phyloP scores from a whole-genome alignment of 441 rosid species.

The Raphanus hybrid region DNA sequence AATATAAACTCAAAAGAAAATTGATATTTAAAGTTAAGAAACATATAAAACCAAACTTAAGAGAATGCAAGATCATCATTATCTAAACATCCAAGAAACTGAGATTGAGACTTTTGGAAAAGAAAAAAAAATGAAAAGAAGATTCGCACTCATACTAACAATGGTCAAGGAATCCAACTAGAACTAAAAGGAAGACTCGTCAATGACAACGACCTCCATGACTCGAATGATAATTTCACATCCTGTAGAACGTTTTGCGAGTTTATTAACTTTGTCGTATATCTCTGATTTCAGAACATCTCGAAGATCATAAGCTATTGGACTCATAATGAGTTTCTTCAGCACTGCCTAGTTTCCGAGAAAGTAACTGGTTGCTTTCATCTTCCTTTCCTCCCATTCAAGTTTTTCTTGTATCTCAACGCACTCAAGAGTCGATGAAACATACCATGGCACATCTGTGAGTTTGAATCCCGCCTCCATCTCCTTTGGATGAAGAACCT shows the following conservation, averaged over 20 bases:
- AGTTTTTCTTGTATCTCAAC: conserved; percentile 1
- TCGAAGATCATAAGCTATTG: background rate
- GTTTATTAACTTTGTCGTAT: background rate
- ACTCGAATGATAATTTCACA: background rate
- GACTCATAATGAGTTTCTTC: conserved; percentile 9
- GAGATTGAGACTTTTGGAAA: background rate
- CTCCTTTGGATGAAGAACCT: background rate
- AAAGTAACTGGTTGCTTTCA: conserved; percentile 16
- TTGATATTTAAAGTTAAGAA: too few relatives aligned
- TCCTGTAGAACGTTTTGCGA: background rate
- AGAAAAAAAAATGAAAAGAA: background rate
- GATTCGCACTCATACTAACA: background rate
- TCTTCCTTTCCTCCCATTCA: background rate
- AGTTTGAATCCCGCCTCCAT: background rate
- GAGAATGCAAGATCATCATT: background rate
- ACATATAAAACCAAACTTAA: background rate
- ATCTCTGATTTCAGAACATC: background rate
- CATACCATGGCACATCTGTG: background rate
- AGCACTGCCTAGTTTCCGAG: conserved; percentile 19
- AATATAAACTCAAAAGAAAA: background rate
- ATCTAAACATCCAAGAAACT: background rate
- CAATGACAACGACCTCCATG: too few relatives aligned
- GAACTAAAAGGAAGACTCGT: background rate
- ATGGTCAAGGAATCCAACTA: background rate
- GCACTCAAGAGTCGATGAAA: conserved; percentile 11